Evolutionary conservation across 148 eudicot genomes (phyloP), one percentile per base, ranked within the genome.

Genomic region (Rhododendron williamsianum): DNA sequence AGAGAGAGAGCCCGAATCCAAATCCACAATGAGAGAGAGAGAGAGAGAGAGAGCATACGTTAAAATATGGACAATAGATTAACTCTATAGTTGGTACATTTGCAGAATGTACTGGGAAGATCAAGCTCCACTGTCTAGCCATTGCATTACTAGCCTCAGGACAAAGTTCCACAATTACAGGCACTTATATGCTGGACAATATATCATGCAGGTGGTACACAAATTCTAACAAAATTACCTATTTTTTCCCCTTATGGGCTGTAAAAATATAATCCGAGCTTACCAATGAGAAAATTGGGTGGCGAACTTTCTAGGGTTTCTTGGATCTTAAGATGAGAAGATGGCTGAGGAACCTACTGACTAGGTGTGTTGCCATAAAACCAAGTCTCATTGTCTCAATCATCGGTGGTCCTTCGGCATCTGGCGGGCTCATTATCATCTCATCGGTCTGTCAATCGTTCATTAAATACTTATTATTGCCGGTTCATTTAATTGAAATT

Each of bases 171-270:
- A 87, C 98, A 63, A 97, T 97, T 80, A 95, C 98, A 4, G 98
- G 98, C 19, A 97, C 99, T 19, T 97, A 97, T 97, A 97, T 92
- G 98, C 99, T 74, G 99, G 99, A 35, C 99, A 97, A 83, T 97
- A 80, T 83, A 92, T 97, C 78, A 95, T 97, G 99, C 98, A 96
- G 94, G 98, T 93, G 63, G 65, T 19, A 19, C 25, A 54, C 76
- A 25, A 52, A 18, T 27, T 80, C 25, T 16, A 6, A 21, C 38
- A 10, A 36, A 63, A 21, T 21, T 23, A 23, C 69, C 27, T 3
- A 7, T 43, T n/a, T 78, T n/a, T 46, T 15, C 0, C 11, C 46
- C 12, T 21, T n/a, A 25, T 2, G 8, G 27, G 72, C 33, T 0
- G 9, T 25, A 25, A 65, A 76, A 58, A 4, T 9, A 9, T 43